Evolutionary conservation across 257 asterid genomes (phyloP), one percentile per base, ranked within the genome.

Genomic region (Ballota nigra): DNA sequence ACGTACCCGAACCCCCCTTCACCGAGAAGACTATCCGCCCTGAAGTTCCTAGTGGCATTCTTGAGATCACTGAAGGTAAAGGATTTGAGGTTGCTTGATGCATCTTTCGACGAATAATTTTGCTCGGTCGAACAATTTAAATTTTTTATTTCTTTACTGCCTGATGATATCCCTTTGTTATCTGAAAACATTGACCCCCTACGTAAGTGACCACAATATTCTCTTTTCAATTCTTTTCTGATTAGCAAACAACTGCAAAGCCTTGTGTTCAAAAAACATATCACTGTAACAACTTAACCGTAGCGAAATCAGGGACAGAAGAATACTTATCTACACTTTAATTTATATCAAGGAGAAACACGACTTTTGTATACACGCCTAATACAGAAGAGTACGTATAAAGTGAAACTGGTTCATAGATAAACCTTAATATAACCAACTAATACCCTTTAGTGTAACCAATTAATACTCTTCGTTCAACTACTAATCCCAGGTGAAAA

Each of bases 1-100:
- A 83, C 88, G 9, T 66, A 73, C 0, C 88, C 88, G 24, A 83
- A 83, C 3, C 88, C 88, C 11, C 88, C 88, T 55, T 83, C 88
- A 0, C 88, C 88, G 5, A 83, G 81, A 18, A 83, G 86, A 43
- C 77, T 73, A 53, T 83, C 86, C 0, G 80, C 11, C 34, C 85
- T 52, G 77, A 83, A 83, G 77, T 76, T 83, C 43, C 77, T 55
- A 3, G 88, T 81, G 43, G 85, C 86, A 36, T 47, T 73, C 70
- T 74, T 81, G 74, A 83, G 85, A 49, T 81, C 88, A 31, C 57
- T 67, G 43, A 83, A 66, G 26, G 82, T 73, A 28, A 81, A 81
- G 15, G 84, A 70, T 67, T 73, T 75, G 40, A 81, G 88, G 75
- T 73, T 78, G 80, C 71, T 80, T 13, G 79, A 75, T 19, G 65